phyloP scores from a whole-genome alignment of 2,329 filamentous ascomycete genomes.

The Dactylonectria macrodidyma region DNA sequence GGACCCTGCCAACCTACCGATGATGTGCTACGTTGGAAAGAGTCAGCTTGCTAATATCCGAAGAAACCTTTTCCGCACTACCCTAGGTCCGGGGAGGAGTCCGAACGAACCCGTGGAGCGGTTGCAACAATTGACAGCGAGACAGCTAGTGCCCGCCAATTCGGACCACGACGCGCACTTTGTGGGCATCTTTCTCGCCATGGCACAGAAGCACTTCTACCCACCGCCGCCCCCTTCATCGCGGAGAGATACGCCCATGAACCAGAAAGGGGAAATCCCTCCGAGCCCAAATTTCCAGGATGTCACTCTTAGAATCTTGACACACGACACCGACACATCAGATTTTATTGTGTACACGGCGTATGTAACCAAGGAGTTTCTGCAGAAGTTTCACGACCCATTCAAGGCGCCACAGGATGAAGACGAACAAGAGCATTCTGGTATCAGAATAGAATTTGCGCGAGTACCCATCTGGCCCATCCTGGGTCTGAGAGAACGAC shows the following conservation, averaged over 20 bases:
- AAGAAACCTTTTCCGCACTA: no score
- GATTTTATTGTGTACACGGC: conserved; percentile 70
- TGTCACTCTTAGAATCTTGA: conserved; percentile 65
- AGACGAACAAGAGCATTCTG: conserved; percentile 46
- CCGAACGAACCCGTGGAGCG: no score
- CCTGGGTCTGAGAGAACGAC: conserved; percentile 67
- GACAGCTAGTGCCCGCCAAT: conserved; percentile 65
- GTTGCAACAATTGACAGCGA: no score
- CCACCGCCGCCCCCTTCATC: conserved; percentile 37
- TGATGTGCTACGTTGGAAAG: no score
- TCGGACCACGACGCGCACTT: conserved; percentile 67
- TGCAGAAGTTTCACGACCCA: conserved; percentile 66
- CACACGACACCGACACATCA: conserved; percentile 62
- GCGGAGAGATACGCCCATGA: conserved; percentile 48
- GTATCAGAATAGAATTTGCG: conserved; percentile 63
- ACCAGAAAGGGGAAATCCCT: conserved; percentile 34
- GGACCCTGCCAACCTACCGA: no score
- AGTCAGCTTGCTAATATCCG: no score
- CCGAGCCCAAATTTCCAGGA: conserved; percentile 59
- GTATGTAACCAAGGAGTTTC: conserved; percentile 62
- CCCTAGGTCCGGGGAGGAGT: no score
- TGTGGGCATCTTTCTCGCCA: conserved; percentile 66
- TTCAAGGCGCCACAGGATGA: conserved; percentile 53
- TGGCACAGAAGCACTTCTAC: conserved; percentile 72
- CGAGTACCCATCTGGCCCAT: conserved; percentile 69